A percentile compares a stretch with the other conserved stretches of the same genome.
phyloP scores from a whole-genome alignment of 306 rosid species.

The Oemleria cerasiformis region DNA sequence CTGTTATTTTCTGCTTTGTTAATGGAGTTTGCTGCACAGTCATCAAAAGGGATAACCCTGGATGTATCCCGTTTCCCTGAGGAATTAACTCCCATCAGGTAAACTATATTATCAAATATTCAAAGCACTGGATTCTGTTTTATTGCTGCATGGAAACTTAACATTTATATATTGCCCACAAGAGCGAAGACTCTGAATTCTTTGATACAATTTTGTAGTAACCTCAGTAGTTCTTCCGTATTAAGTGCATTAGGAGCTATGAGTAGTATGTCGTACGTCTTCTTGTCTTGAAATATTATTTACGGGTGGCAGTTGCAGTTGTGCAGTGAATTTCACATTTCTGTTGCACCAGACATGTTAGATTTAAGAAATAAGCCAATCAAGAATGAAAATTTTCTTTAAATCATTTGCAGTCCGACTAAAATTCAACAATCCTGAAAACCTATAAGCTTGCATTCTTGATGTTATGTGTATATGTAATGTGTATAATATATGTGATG shows the following conservation, averaged over 20 bases:
- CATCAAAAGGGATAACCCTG: constrained; percentile 71
- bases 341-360: not conserved
- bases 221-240: constrained; percentile 1
- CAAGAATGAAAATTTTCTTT: not conserved
- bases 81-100: constrained; percentile 77
- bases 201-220: constrained; percentile 6
- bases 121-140: not conserved
- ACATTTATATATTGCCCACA: not conserved
- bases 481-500: not conserved
- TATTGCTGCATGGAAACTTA: not conserved
- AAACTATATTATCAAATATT: constrained; percentile 8
- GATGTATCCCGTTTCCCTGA: constrained; percentile 42
- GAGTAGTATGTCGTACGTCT: not conserved
- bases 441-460: not conserved
- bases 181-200: not conserved
- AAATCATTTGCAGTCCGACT: not conserved
- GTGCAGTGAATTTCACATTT: not conserved
- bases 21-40: constrained; percentile 91
- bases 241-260: not conserved
- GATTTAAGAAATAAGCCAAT: not conserved
- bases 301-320: not conserved
- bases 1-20: constrained; percentile 83
- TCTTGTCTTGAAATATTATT: not conserved
- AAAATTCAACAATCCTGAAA: not conserved
- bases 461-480: not conserved